These are phyloP conservation scores for Metschnikowia kofuensis DNA, from an alignment of 805 yeast genomes.

Conservation along the genomic window DNA sequence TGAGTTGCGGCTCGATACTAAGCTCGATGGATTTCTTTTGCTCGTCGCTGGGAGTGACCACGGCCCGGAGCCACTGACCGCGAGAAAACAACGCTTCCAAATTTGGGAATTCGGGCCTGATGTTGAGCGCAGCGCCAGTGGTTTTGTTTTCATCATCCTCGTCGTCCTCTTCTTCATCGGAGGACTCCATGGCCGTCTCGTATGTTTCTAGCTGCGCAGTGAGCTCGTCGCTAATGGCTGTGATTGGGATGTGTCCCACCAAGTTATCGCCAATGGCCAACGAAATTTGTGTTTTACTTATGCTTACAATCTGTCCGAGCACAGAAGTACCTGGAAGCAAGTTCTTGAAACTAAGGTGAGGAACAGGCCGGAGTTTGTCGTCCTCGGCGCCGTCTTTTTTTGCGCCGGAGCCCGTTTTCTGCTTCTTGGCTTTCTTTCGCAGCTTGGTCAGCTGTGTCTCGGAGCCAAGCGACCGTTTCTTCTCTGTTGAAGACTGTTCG, in stretches of 20 bases:
- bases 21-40: constrained; percentile 65
- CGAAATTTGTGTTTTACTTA: constrained; percentile 61
- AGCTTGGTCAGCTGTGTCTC: constrained; percentile 25
- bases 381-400: constrained; percentile 19
- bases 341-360: constrained; percentile 58
- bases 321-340: constrained; percentile 70
- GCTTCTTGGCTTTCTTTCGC: constrained; percentile 22
- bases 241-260: constrained; percentile 73
- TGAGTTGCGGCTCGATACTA: constrained; percentile 68
- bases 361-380: constrained; percentile 47
- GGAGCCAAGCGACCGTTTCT: constrained; percentile 27
- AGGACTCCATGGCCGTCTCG: constrained; percentile 42
- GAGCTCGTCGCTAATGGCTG: constrained; percentile 65
- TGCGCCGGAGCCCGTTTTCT: constrained; percentile 15
- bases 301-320: constrained; percentile 68
- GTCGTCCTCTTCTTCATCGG: constrained; percentile 30
- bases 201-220: constrained; percentile 54
- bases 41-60: constrained; percentile 51
- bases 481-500: constrained; percentile 44
- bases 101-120: constrained; percentile 50
- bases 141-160: constrained; percentile 35
- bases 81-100: constrained; percentile 51
- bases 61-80: constrained; percentile 91
- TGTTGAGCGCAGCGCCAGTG: constrained; percentile 19
- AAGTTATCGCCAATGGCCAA: constrained; percentile 78